Evolutionary conservation across 2,329 filamentous ascomycete genomes (phyloP).

Genomic region (Fusarium subtropicale): DNA sequence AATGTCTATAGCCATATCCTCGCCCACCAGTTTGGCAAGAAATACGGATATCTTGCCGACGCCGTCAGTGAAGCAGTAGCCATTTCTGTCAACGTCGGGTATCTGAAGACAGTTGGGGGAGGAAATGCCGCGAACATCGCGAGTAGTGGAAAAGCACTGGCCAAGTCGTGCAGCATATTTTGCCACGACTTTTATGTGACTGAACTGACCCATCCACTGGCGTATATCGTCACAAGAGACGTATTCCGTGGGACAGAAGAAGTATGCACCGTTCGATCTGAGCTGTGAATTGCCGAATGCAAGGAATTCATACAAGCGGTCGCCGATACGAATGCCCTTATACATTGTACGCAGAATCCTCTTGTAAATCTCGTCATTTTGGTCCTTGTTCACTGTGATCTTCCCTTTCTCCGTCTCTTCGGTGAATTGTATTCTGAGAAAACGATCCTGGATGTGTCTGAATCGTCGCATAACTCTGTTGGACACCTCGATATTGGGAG

Average conservation of each 20-base stretch:
- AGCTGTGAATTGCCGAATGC: constrained; percentile 97
- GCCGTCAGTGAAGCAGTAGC: constrained; percentile 86
- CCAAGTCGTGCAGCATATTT: constrained; percentile 91
- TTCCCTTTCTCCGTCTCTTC: constrained; percentile 77
- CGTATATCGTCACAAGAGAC: constrained; percentile 82
- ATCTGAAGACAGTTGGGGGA: constrained; percentile 71
- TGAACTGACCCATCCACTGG: constrained; percentile 86
- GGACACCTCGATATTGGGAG: constrained; percentile 84
- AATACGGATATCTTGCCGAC: constrained; percentile 91
- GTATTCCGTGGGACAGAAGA: constrained; percentile 80
- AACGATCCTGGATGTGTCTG: constrained; percentile 76
- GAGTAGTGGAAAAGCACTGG: constrained; percentile 95
- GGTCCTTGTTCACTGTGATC: constrained; percentile 63
- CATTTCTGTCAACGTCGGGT: constrained; percentile 75
- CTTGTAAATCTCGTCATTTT: constrained; percentile 77
- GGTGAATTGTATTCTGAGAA: constrained; percentile 88
- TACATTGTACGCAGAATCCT: constrained; percentile 77
- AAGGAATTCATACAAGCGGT: constrained; percentile 86
- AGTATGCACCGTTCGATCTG: constrained; percentile 90
- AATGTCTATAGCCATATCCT: constrained; percentile 73
- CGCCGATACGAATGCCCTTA: constrained; percentile 85
- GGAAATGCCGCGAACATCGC: constrained; percentile 73
- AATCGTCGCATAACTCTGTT: constrained; percentile 87
- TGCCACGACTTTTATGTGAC: constrained; percentile 83
- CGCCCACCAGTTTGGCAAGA: constrained; percentile 77